These are phyloP conservation scores for Carex littledalei DNA, from an alignment of 176 grass and related monocot species.

Conservation along the genomic window DNA sequence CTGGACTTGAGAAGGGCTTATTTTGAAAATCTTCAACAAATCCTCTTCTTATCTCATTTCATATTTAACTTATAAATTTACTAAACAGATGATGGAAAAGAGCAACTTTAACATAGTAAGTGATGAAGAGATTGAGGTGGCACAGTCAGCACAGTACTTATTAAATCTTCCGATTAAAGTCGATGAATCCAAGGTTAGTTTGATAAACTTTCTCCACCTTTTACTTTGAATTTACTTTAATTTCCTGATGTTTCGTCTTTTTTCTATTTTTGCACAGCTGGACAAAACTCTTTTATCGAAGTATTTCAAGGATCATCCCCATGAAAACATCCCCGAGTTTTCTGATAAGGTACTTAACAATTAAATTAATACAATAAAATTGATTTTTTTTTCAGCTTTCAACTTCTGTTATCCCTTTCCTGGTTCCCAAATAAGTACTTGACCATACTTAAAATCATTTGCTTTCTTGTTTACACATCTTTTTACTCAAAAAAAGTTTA, in stretches of 20 bases:
- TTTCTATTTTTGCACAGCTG: constrained; percentile 37
- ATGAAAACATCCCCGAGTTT: constrained; percentile 84
- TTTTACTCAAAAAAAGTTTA: not conserved
- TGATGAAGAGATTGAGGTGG: constrained; percentile 89
- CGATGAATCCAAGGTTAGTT: constrained; percentile 72
- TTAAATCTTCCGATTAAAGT: constrained; percentile 99
- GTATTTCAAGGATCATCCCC: constrained; percentile 88
- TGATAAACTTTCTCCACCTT: constrained; percentile 18
- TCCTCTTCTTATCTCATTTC: not conserved
- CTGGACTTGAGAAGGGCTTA: not conserved
- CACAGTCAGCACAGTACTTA: constrained; percentile 79
- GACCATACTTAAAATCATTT: not conserved
- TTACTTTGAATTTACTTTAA: constrained; percentile 4
- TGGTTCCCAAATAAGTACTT: not conserved
- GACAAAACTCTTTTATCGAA: constrained; percentile 67
- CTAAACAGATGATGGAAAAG: constrained; percentile 80
- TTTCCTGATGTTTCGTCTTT: not conserved
- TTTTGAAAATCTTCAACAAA: not conserved
- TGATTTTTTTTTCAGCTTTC: not conserved
- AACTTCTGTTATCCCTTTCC: not conserved
- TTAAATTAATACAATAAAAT: not conserved
- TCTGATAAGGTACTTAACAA: constrained; percentile 56
- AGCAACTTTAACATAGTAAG: constrained; percentile 97
- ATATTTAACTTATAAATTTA: constrained; percentile 26
- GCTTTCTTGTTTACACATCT: not conserved